phyloP scores from a whole-genome alignment of 2,329 filamentous ascomycete genomes.

The Diaporthe batatas region DNA sequence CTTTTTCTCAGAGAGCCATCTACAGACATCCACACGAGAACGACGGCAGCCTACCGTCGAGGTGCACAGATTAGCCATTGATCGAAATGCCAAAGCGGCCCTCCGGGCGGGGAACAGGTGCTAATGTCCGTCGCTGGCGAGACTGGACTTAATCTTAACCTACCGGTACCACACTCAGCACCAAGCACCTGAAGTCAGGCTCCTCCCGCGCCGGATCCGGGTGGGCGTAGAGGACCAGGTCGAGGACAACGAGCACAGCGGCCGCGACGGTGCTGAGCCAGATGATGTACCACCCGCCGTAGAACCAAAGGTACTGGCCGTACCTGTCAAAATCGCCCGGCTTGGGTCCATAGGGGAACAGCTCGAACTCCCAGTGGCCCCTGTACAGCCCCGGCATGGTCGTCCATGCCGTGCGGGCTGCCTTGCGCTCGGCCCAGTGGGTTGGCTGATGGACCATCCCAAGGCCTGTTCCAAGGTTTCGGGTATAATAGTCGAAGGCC shows the following conservation, averaged over 20 bases:
- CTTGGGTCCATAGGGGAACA: neutral
- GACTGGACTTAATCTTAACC: neutral
- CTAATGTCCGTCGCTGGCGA: neutral
- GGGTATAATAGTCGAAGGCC: no score
- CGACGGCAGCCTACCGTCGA: neutral
- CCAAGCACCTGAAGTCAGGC: neutral
- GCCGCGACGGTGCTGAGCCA: neutral
- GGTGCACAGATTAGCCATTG: neutral
- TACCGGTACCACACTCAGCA: neutral
- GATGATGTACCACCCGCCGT: neutral
- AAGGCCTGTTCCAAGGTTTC: no score
- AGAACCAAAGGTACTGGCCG: conserved; percentile 13
- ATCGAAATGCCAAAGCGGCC: no score
- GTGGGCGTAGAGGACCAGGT: neutral
- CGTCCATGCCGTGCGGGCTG: neutral
- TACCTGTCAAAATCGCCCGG: conserved; percentile 6
- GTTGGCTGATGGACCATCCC: neutral
- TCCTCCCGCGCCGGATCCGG: neutral
- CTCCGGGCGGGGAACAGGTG: neutral
- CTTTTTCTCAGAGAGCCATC: neutral
- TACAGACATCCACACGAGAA: neutral
- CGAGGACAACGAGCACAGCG: neutral
- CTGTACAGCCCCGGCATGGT: neutral
- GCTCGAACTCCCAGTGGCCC: neutral
- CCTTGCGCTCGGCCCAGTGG: conserved; percentile 16